phyloP scores from a whole-genome alignment of 2,329 filamentous ascomycete genomes.

The Harringtonia lauricola region DNA sequence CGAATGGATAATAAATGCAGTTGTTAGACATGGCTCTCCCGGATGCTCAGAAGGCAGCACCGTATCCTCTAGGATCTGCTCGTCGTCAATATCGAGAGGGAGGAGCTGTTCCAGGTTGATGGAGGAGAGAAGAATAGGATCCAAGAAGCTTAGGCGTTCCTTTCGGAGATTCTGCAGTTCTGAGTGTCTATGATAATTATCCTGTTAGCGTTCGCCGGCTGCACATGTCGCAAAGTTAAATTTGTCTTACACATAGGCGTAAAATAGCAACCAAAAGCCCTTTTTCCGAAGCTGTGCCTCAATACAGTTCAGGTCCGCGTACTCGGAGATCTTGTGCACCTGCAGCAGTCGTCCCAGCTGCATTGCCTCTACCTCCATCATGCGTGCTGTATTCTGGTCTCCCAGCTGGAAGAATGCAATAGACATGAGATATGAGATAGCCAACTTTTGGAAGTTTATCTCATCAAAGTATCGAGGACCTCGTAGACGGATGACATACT shows the following conservation, averaged over 20 bases:
- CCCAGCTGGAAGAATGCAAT: conserved; percentile 23
- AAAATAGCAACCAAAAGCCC: conserved; percentile 24
- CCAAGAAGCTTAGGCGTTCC: conserved; percentile 1
- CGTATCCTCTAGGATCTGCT: conserved; percentile 1
- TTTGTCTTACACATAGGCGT: conserved; percentile 12
- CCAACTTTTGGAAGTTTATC: conserved; percentile 23
- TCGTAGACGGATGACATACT: conserved; percentile 14
- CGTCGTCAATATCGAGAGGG: conserved; percentile 4
- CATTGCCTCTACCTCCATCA: conserved; percentile 23
- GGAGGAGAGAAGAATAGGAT: not conserved
- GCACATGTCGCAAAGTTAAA: not conserved
- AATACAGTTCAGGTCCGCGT: conserved; percentile 19
- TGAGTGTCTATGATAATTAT: not conserved
- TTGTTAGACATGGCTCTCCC: not conserved
- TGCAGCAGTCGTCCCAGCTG: conserved; percentile 22
- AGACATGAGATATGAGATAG: conserved; percentile 20
- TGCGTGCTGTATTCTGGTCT: conserved; percentile 22
- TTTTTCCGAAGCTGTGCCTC: conserved; percentile 25
- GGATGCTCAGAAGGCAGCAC: not conserved
- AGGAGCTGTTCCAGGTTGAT: not conserved
- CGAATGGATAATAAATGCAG: not conserved
- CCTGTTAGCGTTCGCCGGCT: not conserved
- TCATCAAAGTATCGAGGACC: conserved; percentile 16
- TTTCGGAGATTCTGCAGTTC: conserved; percentile 1
- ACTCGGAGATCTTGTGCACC: conserved; percentile 20